Percentiles rank a stretch among this genome's conserved stretches.
Conservation (phyloP, 208 protist genomes). For the Strigomonas galati region DNA sequence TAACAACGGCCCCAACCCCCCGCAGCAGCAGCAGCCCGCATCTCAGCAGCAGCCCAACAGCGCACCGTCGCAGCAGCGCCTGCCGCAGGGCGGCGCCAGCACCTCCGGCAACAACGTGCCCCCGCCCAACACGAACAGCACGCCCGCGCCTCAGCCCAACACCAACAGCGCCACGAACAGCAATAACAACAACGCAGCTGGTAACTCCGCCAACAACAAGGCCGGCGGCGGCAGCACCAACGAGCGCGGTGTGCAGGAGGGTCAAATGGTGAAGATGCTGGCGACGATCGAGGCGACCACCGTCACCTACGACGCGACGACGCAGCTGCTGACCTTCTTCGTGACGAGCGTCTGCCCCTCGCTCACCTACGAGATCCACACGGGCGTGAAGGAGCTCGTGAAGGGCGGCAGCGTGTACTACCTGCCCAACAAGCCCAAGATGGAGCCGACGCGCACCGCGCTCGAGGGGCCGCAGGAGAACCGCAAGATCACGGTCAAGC, state of each 20-base stretch:
- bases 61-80: conserved; percentile 21
- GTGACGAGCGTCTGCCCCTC: conserved; percentile 65
- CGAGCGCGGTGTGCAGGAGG: conserved; percentile 78
- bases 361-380: conserved; percentile 89
- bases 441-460: conserved; percentile 71
- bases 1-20: background rate
- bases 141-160: conserved; percentile 9
- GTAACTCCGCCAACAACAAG: conserved; percentile 12
- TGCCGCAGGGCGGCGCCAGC: conserved; percentile 19
- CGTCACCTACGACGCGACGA: conserved; percentile 60
- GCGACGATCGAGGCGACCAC: conserved; percentile 85
- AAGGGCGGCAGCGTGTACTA: conserved; percentile 65
- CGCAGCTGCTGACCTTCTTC: conserved; percentile 73
- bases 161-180: conserved; percentile 13
- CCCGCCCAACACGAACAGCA: conserved; percentile 18
- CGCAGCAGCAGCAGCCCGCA: background rate
- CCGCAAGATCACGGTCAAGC: conserved; percentile 64
- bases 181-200: conserved; percentile 14
- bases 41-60: conserved; percentile 14
- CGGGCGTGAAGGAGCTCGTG: conserved; percentile 85
- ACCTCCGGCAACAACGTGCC: background rate
- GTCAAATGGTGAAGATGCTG: conserved; percentile 90
- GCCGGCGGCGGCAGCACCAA: conserved; percentile 25
- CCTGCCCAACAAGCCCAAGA: conserved; percentile 89
- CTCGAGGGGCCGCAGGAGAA: conserved; percentile 72